Conservation (phyloP, 2,329 filamentous ascomycete genomes). For the Aspergillus viridinutans region DNA sequence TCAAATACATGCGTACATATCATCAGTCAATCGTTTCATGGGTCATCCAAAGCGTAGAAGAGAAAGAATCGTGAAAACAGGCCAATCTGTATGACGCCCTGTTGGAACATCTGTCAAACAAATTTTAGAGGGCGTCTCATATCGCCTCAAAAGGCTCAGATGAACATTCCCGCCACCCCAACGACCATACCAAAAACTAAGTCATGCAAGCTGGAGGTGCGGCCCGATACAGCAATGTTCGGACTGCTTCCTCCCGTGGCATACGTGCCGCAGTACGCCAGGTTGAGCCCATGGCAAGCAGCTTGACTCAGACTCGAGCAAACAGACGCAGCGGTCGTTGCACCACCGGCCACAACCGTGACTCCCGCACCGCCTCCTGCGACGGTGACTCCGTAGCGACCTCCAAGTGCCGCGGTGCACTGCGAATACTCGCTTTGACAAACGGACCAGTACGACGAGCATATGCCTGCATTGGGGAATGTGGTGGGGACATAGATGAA, state of each 20-base stretch:
- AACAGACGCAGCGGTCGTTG: conserved; percentile 40
- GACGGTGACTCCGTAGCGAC: conserved; percentile 51
- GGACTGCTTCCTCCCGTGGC: conserved; percentile 22
- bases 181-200: conserved; percentile 40
- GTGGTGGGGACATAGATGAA: conserved; percentile 52
- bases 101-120: not conserved
- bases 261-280: conserved; percentile 41
- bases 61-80: conserved; percentile 6
- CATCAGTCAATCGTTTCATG: conserved; percentile 1
- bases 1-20: conserved; percentile 1
- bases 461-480: conserved; percentile 49
- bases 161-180: conserved; percentile 44
- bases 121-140: not conserved
- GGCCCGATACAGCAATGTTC: conserved; percentile 25
- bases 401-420: conserved; percentile 45
- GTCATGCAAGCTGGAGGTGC: conserved; percentile 40
- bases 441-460: conserved; percentile 51
- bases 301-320: conserved; percentile 44
- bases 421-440: conserved; percentile 47
- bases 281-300: conserved; percentile 48
- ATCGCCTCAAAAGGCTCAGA: conserved; percentile 16
- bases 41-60: conserved; percentile 1
- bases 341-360: conserved; percentile 44
- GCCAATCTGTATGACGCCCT: not conserved
- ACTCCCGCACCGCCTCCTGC: conserved; percentile 47